Evolutionary conservation across 1,139 yeast species (phyloP).

Genomic region (Barnettozyma hawaiiensis): DNA sequence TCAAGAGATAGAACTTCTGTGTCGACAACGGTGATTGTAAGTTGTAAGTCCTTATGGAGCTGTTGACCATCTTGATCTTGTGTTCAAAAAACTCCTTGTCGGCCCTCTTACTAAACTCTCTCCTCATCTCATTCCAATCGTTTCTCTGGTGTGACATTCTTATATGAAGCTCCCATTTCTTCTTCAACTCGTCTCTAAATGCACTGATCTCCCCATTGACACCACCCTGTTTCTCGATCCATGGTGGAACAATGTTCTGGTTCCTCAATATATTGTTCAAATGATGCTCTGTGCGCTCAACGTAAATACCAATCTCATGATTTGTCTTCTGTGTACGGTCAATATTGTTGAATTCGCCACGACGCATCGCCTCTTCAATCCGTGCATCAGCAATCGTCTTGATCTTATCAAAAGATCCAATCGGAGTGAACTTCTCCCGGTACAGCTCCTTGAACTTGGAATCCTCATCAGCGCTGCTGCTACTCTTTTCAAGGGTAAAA

Average conservation of each 20-base stretch:
- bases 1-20: conserved; percentile 57
- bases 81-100: conserved; percentile 13
- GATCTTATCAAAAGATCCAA: conserved; percentile 42
- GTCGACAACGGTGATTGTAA: conserved; percentile 75
- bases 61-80: conserved; percentile 48
- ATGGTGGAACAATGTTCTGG: conserved; percentile 80
- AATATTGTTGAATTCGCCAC: conserved; percentile 63
- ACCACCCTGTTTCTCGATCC: conserved; percentile 76
- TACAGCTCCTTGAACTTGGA: conserved; percentile 59
- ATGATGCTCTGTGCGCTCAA: conserved; percentile 60
- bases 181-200: conserved; percentile 42
- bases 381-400: conserved; percentile 66
- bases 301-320: conserved; percentile 38
- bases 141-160: conserved; percentile 17
- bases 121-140: conserved; percentile 14
- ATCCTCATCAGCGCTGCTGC: conserved; percentile 32
- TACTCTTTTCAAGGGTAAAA: conserved; percentile 44
- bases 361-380: conserved; percentile 66
- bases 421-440: conserved; percentile 51
- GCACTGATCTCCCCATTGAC: conserved; percentile 41
- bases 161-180: conserved; percentile 34
- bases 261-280: conserved; percentile 64
- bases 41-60: conserved; percentile 63
- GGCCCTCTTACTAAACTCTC: conserved; percentile 17
- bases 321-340: conserved; percentile 62